Conservation (phyloP, 1,139 yeast genomes). For the Zygoascus meyerae region DNA sequence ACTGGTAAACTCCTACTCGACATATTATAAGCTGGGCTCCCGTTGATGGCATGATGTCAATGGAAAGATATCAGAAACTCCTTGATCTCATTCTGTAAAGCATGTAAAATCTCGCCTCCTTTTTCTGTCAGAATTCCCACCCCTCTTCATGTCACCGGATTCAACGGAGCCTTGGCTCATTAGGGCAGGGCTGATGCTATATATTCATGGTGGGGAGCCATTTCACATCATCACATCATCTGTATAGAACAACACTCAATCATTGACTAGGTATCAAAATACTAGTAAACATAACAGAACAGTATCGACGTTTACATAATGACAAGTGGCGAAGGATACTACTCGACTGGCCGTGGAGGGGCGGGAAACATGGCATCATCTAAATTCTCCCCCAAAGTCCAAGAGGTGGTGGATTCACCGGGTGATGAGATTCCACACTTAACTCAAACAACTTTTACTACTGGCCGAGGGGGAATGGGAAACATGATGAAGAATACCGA, state of each 20-base stretch:
- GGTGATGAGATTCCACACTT: conserved; percentile 63
- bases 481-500: conserved; percentile 65
- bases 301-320: background rate
- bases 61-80: too few relatives aligned
- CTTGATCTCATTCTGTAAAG: too few relatives aligned
- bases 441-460: conserved; percentile 52
- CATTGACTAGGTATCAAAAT: background rate
- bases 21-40: too few relatives aligned
- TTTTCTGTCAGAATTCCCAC: too few relatives aligned
- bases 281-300: background rate
- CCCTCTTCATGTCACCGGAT: too few relatives aligned
- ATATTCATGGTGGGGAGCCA: background rate
- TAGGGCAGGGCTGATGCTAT: too few relatives aligned
- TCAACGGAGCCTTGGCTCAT: too few relatives aligned
- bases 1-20: too few relatives aligned
- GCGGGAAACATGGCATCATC: conserved; percentile 62
- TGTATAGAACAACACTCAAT: background rate
- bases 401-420: conserved; percentile 26
- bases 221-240: background rate
- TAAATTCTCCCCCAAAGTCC: conserved; percentile 46
- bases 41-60: too few relatives aligned
- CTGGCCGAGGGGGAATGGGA: conserved; percentile 81
- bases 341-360: conserved; percentile 77
- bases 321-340: conserved; percentile 16
- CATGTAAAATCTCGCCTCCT: too few relatives aligned